Base-by-base conservation (phyloP, 2,329 filamentous ascomycete species). In the Trichoderma sp. region DNA sequence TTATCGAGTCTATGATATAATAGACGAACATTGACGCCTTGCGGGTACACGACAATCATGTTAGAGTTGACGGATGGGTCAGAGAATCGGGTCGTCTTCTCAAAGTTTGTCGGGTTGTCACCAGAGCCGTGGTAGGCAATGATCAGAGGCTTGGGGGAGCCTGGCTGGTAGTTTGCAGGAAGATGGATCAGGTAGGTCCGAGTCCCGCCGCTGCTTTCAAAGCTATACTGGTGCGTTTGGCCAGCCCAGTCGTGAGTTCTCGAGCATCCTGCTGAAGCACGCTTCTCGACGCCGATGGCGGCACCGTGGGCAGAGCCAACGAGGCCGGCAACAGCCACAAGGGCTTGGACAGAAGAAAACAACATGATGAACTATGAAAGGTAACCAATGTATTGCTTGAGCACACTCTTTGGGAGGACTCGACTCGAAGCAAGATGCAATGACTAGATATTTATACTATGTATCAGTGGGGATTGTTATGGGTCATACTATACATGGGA, bases 41-140 rank as follows among this genome's bases (percentile, higher is more conserved):
- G 81, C 0, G 84, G 85, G 74, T 86, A 87, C 1, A 86, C 81
- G 39, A 83, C 80, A 76, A 82, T 76, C 74, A 76, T 76, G 26
- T 78, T 6, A 69, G 76, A 67, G 76, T 83, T 84, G 72, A 83
- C 83, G 17, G 75, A 70, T 47, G 80, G 69, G n/a, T 76, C 78
- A 6, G 81, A 82, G 70, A 87, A 80, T 68, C 79, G 72, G 79
- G 80, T 47, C 74, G 72, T 72, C 77, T 74, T 55, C 82, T 83
- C 65, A 79, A 79, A 77, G 4, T 72, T 63, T 1, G 76, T 71
- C 0, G 83, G 80, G 15, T 79, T 81, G 34, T 80, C 79, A 59
- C 78, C 80, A 0, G 79, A 79, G 4, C 84, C 85, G 73, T 87
- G 85, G 71, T 84, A 87, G 0, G 83, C 84, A 11, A 87, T 76